Evolutionary conservation across 1,284 basidiomycete species (phyloP), one percentile per base, ranked within the genome.

Genomic region (Cryptococcus hybrid): DNA sequence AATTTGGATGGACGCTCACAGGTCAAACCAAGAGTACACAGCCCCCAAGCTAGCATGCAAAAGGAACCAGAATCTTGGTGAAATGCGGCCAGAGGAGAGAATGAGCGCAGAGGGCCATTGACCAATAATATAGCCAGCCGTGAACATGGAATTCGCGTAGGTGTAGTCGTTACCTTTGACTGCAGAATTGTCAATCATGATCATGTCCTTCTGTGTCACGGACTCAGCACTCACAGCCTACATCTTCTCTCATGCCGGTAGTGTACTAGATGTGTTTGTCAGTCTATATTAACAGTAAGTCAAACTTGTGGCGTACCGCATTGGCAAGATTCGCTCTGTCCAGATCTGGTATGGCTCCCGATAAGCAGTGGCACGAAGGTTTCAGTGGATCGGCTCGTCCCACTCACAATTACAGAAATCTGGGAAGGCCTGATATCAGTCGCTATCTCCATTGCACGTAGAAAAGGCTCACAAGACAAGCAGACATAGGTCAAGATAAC

Each of bases 401-500:
- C 24, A 54, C 58, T 49, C 43, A 62, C 58, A 63, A 46, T 64
- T 65, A 38, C 62, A 60, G 42, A 66, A 61, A 50, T 66, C 61
- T 60, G 38, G 34, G n/a, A 15, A 53, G 24, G 5, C n/a, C n/a
- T 43, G 39, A 15, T 18, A 46, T 46, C 50, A 52, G 43, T 15
- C 47, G 30, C 34, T 30, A 30, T 30, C 18, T 51, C 50, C 24
- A 7, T 12, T 37, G 50, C 36, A 9, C 11, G 15, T 40, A 7
- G 24, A 37, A 52, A 55, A 4, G 42, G 57, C 58, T 52, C 18
- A 60, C 58, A 64, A 9, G 65, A 64, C 38, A 69, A 51, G 48
- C 68, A 70, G 46, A 68, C 64, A 56, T 70, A 74, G 30, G 64
- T 63, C n/a, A 74, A 52, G 35, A 74, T 73, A 37, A 71, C 66